phyloP scores from a whole-genome alignment of 495 filamentous ascomycete species.

The Haplographium delicatum region DNA sequence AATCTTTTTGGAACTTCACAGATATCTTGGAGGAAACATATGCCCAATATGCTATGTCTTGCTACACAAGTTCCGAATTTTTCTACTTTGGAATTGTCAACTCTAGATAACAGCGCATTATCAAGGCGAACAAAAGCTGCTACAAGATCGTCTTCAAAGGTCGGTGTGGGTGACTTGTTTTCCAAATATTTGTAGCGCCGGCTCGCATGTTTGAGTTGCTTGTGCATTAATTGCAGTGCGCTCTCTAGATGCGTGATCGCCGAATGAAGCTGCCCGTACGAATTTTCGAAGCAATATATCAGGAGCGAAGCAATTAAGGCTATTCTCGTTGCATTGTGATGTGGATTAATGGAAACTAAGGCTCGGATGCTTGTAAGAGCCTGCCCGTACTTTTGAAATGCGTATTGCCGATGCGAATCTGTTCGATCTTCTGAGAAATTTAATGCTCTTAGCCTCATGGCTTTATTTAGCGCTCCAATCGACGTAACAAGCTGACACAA shows the following conservation, averaged over 20 bases:
- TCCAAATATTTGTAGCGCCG: not conserved
- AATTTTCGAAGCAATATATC: constrained; percentile 15
- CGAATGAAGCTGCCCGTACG: constrained; percentile 1
- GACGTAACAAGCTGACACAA: constrained; percentile 58
- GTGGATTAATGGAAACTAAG: not conserved
- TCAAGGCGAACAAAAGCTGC: constrained; percentile 43
- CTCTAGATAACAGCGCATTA: constrained; percentile 5
- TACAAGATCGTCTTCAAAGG: constrained; percentile 37
- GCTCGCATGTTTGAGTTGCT: constrained; percentile 2
- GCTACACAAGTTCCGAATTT: no score
- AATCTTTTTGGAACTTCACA: constrained; percentile 3
- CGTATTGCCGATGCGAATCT: not conserved
- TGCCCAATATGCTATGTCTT: no score
- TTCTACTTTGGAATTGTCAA: not conserved
- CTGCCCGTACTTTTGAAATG: constrained; percentile 3
- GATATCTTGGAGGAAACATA: no score
- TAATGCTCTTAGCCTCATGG: no score
- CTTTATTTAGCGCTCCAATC: constrained; percentile 46
- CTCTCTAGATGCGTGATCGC: constrained; percentile 7
- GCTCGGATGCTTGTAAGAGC: constrained; percentile 5
- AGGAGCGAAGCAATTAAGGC: constrained; percentile 9
- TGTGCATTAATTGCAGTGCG: constrained; percentile 16
- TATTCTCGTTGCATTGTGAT: constrained; percentile 3
- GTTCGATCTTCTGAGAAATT: constrained; percentile 32
- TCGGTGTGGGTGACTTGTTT: not conserved